Evolutionary conservation across 768 basidiomycete genomes (phyloP).

Genomic region (Rubroboletus satanas): DNA sequence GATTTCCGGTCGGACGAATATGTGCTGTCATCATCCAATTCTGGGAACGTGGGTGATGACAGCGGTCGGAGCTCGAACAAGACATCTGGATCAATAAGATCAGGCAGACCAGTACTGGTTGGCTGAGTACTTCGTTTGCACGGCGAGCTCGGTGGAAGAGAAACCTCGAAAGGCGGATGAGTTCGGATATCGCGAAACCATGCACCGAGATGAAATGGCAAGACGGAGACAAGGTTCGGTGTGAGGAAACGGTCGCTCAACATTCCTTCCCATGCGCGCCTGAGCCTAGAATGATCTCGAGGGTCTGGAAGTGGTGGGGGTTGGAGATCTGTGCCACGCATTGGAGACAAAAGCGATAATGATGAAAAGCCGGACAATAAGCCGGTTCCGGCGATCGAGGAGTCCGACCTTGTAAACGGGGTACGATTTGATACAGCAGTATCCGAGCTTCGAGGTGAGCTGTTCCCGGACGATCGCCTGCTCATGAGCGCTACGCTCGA

Average conservation of each 20-base stretch:
- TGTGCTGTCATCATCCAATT: slow-evolving; percentile 26
- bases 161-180: slow-evolving; percentile 45
- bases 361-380: slow-evolving; percentile 14
- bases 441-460: slow-evolving; percentile 27
- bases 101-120: slow-evolving; percentile 15
- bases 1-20: slow-evolving; percentile 12
- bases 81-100: slow-evolving; percentile 27
- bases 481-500: slow-evolving; percentile 3
- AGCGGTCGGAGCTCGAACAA: slow-evolving; percentile 32
- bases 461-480: slow-evolving; percentile 18
- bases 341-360: slow-evolving; percentile 21
- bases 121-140: slow-evolving; percentile 17
- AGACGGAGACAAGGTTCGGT: slow-evolving; percentile 49
- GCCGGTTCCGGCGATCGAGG: slow-evolving; percentile 12
- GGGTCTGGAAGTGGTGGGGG: slow-evolving; percentile 37
- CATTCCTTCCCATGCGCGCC: slow-evolving; percentile 67
- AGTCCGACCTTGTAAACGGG: slow-evolving; percentile 24
- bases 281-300: slow-evolving; percentile 60
- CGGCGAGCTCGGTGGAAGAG: slow-evolving; percentile 52
- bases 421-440: slow-evolving; percentile 21
- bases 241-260: slow-evolving; percentile 54
- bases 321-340: slow-evolving; percentile 9
- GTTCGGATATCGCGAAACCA: slow-evolving; percentile 53
- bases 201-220: slow-evolving; percentile 63
- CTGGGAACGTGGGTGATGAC: slow-evolving; percentile 20